Percentiles rank a stretch among this genome's conserved stretches.
Evolutionary conservation across 352 stramenopile species (phyloP).

Genomic region (Phytophthora agathidicida): DNA sequence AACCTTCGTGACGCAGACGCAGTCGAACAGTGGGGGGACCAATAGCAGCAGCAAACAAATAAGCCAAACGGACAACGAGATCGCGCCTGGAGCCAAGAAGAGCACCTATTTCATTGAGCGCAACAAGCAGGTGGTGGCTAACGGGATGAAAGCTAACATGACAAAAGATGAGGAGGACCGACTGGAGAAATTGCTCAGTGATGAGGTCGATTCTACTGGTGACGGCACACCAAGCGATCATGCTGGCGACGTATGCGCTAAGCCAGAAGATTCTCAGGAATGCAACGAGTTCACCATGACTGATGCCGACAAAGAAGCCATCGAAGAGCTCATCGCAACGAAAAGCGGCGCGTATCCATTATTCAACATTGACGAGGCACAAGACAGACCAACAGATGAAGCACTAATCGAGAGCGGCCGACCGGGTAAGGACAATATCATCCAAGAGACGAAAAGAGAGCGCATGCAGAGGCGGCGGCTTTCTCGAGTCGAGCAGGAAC

Average conservation of each 20-base stretch:
- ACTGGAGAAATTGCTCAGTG: slow-evolving; percentile 43
- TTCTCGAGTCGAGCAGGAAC: slow-evolving; percentile 59
- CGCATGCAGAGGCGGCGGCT: slow-evolving; percentile 50
- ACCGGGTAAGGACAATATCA: slow-evolving; percentile 36
- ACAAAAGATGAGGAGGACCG: slow-evolving; percentile 61
- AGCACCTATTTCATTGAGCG: slow-evolving; percentile 54
- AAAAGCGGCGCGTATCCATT: slow-evolving; percentile 44
- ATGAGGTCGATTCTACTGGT: slow-evolving; percentile 1
- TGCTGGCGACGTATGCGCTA: slow-evolving; percentile 2
- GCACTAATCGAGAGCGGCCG: not conserved
- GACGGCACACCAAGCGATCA: not conserved
- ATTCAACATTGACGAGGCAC: slow-evolving; percentile 32
- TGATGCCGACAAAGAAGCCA: slow-evolving; percentile 42
- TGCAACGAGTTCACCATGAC: slow-evolving; percentile 53
- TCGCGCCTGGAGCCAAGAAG: slow-evolving; percentile 13
- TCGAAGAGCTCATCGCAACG: slow-evolving; percentile 50
- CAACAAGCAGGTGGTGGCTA: slow-evolving; percentile 54
- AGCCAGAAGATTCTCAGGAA: slow-evolving; percentile 1
- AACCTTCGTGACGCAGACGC: slow-evolving; percentile 30
- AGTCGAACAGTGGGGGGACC: slow-evolving; percentile 3
- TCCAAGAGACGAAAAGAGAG: slow-evolving; percentile 56
- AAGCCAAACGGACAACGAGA: not conserved
- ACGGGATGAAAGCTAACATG: slow-evolving; percentile 58
- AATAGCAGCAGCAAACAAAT: slow-evolving; percentile 15
- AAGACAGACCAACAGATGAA: slow-evolving; percentile 20